phyloP scores from a whole-genome alignment of 176 grass and related monocot genomes.

The Zea mays region Zm-B73-REFERENCE-NAM-5.0 NC_050102.1:164727501-164728000 shows the following conservation, averaged over 20 bases:
- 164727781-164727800: slow-evolving; percentile 85
- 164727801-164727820: slow-evolving; percentile 69
- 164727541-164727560: slow-evolving; percentile 10
- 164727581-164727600: slow-evolving; percentile 66
- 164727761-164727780: slow-evolving; percentile 91
- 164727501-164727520: slow-evolving; percentile 71
- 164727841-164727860: slow-evolving; percentile 94
- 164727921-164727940: slow-evolving; percentile 59
- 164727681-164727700: slow-evolving; percentile 52
- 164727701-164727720: slow-evolving; percentile 60
- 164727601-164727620: slow-evolving; percentile 80
- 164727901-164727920: slow-evolving; percentile 52
- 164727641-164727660: slow-evolving; percentile 68
- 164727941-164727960: slow-evolving; percentile 83
- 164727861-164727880: slow-evolving; percentile 54
- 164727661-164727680: slow-evolving; percentile 42
- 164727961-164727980: slow-evolving; percentile 58
- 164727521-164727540: neutral
- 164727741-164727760: slow-evolving; percentile 64
- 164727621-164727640: slow-evolving; percentile 58
- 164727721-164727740: slow-evolving; percentile 34
- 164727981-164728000: slow-evolving; percentile 50
- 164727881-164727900: slow-evolving; percentile 57
- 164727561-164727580: slow-evolving; percentile 52
- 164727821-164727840: slow-evolving; percentile 39